Percentiles rank a stretch among this genome's conserved stretches.
Evolutionary conservation across 2,329 filamentous ascomycete species (phyloP).

Genomic region (Botrytis tulipae): DNA sequence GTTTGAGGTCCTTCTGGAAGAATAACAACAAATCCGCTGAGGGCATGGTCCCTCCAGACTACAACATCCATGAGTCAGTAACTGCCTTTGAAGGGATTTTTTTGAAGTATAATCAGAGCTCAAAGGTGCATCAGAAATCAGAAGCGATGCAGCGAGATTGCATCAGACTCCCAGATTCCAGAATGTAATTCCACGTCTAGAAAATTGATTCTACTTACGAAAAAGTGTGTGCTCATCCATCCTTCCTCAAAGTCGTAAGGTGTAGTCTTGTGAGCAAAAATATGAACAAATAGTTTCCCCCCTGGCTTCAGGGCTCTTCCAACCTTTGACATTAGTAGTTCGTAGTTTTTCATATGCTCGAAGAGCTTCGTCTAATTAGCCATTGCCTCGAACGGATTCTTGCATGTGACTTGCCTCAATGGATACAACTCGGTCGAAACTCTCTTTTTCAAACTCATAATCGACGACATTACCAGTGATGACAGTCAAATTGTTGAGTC

Average conservation of each 20-base stretch:
- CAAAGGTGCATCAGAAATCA: not conserved
- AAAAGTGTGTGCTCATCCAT: constrained; percentile 74
- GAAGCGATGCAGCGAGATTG: not conserved
- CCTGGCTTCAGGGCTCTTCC: constrained; percentile 56
- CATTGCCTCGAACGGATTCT: not conserved
- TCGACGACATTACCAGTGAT: constrained; percentile 66
- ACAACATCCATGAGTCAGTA: not conserved
- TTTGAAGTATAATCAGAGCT: not conserved
- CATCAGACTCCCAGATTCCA: not conserved
- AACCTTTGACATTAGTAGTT: constrained; percentile 63
- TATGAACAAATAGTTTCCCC: constrained; percentile 68
- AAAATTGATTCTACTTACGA: constrained; percentile 38
- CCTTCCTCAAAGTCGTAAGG: constrained; percentile 70
- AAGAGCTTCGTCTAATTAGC: constrained; percentile 53
- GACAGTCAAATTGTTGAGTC: constrained; percentile 58
- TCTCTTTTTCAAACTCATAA: constrained; percentile 58
- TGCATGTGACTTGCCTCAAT: constrained; percentile 50
- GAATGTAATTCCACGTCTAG: not conserved
- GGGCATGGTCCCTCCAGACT: constrained; percentile 68
- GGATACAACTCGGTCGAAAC: constrained; percentile 64
- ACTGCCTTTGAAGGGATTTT: not conserved
- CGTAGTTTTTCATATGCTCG: constrained; percentile 77
- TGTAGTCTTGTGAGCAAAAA: constrained; percentile 62
- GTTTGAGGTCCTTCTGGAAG: constrained; percentile 61
- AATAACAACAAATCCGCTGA: constrained; percentile 64